These are phyloP conservation scores for Apiotrichum akiyoshidainum DNA, from an alignment of 1,284 basidiomycete genomes.

Conservation along the genomic window DNA sequence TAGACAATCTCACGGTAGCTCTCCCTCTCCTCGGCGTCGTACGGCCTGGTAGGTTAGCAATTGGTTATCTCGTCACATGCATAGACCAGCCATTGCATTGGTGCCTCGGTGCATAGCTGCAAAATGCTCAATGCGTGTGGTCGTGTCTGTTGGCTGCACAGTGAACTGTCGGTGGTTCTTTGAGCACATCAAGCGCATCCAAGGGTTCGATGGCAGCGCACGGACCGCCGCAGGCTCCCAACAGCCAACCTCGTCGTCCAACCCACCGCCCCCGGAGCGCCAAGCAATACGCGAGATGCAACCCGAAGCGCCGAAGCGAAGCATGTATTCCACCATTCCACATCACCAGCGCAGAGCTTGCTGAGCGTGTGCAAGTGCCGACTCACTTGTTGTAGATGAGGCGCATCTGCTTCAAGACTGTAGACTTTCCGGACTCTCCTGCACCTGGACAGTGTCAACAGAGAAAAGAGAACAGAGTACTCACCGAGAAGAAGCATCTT, in stretches of 20 bases:
- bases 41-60: constrained; percentile 55
- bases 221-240: not conserved
- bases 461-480: not conserved
- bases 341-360: not conserved
- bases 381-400: constrained; percentile 69
- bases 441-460: constrained; percentile 51
- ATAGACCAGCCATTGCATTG: not conserved
- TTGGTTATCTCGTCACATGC: too few species aligned
- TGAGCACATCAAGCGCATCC: too few species aligned
- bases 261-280: not conserved
- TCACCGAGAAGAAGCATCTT: constrained; percentile 68
- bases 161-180: too few species aligned
- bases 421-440: constrained; percentile 86
- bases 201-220: not conserved
- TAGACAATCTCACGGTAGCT: constrained; percentile 97
- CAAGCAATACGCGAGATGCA: not conserved
- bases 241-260: too few species aligned
- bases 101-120: not conserved
- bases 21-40: constrained; percentile 85
- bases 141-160: not conserved
- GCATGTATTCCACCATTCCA: not conserved
- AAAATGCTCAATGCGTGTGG: too few species aligned
- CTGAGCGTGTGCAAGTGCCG: not conserved
- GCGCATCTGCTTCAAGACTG: constrained; percentile 94
- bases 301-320: not conserved